Evolutionary conservation across 2,329 filamentous ascomycete genomes (phyloP).

Genomic region (Aspergillus sp.): DNA sequence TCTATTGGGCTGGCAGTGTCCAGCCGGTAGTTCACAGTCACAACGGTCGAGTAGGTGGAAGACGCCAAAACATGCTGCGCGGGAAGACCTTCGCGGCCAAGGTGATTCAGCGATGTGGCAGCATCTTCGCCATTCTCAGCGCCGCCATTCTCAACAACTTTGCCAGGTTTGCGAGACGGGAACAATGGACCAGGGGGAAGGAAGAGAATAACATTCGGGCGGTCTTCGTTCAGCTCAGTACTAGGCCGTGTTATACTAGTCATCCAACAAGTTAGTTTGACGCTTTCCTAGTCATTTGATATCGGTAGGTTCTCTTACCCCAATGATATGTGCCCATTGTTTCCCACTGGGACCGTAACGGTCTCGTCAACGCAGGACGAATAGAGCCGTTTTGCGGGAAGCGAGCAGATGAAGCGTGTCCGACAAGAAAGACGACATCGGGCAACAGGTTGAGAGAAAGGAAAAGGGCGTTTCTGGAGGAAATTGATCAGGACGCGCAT

Average conservation of each 20-base stretch:
- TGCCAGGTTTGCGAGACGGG: background rate
- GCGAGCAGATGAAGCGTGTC: background rate
- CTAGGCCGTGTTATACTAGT: constrained; percentile 14
- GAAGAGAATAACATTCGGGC: constrained; percentile 26
- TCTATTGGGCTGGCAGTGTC: constrained; percentile 8
- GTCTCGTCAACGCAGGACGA: constrained; percentile 13
- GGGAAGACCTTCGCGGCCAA: constrained; percentile 3
- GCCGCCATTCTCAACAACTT: background rate
- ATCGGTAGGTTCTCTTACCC: constrained; percentile 11
- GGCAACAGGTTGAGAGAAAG: constrained; percentile 1
- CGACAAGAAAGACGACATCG: background rate
- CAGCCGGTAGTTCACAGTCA: constrained; percentile 35
- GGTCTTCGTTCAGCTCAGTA: background rate
- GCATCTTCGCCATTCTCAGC: background rate
- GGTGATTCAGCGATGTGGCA: background rate
- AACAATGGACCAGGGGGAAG: constrained; percentile 30
- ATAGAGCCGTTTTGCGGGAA: constrained; percentile 5
- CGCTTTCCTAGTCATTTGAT: no score
- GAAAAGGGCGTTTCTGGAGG: background rate
- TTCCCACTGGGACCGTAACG: constrained; percentile 19
- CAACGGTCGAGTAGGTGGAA: constrained; percentile 24
- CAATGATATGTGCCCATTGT: constrained; percentile 19
- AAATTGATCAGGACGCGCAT: constrained; percentile 14
- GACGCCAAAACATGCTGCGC: constrained; percentile 21
- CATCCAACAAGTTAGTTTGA: background rate